These are phyloP conservation scores for Tricladium varicosporioides DNA, from an alignment of 2,329 filamentous ascomycete genomes.

Conservation along the genomic window DNA sequence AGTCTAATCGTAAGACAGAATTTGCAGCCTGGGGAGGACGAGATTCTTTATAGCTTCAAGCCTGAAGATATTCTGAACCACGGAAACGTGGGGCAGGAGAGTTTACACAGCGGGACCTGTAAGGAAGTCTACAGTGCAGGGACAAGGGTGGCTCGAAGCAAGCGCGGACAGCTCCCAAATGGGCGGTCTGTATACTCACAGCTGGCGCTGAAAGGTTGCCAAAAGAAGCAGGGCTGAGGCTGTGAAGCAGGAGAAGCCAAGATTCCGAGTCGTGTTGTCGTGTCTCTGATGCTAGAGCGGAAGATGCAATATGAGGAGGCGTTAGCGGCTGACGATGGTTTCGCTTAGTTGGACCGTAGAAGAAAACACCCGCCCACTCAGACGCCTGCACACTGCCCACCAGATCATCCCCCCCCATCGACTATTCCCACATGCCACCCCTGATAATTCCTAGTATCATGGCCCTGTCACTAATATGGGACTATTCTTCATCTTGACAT, in stretches of 20 bases:
- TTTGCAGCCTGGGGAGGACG: slow-evolving; percentile 12
- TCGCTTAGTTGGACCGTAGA: neutral
- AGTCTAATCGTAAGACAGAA: slow-evolving; percentile 14
- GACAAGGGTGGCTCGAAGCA: slow-evolving; percentile 5
- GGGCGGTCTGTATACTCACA: slow-evolving; percentile 10
- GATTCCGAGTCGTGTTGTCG: neutral
- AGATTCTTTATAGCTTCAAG: slow-evolving; percentile 24
- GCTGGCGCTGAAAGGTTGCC: neutral
- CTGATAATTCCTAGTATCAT: neutral
- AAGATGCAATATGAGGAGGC: neutral
- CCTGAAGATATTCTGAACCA: slow-evolving; percentile 7
- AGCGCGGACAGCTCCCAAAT: slow-evolving; percentile 6
- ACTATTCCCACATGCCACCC: neutral
- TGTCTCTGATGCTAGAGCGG: neutral
- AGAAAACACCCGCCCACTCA: neutral
- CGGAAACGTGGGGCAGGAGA: slow-evolving; percentile 20
- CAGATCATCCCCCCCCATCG: neutral
- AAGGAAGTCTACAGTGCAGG: slow-evolving; percentile 3
- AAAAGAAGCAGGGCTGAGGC: slow-evolving; percentile 14
- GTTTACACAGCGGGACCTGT: slow-evolving; percentile 4
- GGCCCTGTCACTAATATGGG: neutral
- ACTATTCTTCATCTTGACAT: too few species aligned
- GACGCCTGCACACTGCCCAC: neutral
- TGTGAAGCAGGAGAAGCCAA: neutral
- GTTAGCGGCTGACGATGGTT: neutral